Base-by-base conservation (phyloP, 1,284 basidiomycete species). In the Pseudozyma sp. region DNA sequence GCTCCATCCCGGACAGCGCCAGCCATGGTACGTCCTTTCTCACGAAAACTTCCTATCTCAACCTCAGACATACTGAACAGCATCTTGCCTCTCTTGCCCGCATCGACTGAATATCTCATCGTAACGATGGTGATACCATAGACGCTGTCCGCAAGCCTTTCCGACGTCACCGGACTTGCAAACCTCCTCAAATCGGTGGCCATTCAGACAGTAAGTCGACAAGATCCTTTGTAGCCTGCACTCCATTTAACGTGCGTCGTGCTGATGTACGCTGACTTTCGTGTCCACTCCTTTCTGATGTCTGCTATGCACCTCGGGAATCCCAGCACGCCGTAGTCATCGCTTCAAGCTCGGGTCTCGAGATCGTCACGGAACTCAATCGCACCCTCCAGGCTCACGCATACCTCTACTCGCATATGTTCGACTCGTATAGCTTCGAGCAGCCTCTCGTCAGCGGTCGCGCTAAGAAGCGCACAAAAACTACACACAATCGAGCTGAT, bases 291-390 rank as follows among this genome's bases (percentile, higher is more conserved):
- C n/a, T 9, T 10, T 8, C 34, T 16, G 5, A 31, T 48, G 13
- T 25, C 21, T 31, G 25, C 25, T 31, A 31, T 31, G 25, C 19
- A 6, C 50, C 21, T 25, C 45, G 35, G 19, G 11, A 18, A 10
- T 25, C 11, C 5, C 53, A 69, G 66, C 70, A 76, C 48, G 94
- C 92, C n/a, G 91, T 90, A 1, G 87, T 96, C 55, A 90, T 89
- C 9, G 88, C 94, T 13, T 89, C 90, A 19, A 86, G 88, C 43
- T 87, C 88, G 36, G 94, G 93, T 1, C 86, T 97, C 68, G 89
- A 90, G n/a, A 89, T 96, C 35, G 89, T 90, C n/a, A 93, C 94
- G 11, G 93, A 97, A 86, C 93, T 95, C 82, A 90, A 92, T 5
- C 89, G 91, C 50, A 90, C 91, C 1, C 86, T 95, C 8, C 87